phyloP scores from a whole-genome alignment of 768 basidiomycete genomes.

The Boletellus ananas region DNA sequence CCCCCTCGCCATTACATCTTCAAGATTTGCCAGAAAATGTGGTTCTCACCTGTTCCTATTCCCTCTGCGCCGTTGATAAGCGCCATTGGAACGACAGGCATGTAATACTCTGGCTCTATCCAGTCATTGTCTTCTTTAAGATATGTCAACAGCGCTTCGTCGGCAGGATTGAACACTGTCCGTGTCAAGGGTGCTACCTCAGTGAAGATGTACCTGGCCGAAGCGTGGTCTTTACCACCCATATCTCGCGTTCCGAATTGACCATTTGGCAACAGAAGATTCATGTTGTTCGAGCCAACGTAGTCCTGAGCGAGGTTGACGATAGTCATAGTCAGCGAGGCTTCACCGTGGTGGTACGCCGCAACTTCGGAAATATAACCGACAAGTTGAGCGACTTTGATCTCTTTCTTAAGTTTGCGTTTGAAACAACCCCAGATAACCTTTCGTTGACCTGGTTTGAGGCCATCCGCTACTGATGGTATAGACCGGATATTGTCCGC shows the following conservation, averaged over 20 bases:
- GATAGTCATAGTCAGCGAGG: constrained; percentile 82
- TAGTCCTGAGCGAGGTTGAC: constrained; percentile 91
- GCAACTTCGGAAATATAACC: constrained; percentile 94
- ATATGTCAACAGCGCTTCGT: constrained; percentile 81
- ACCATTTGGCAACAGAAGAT: constrained; percentile 81
- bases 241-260: constrained; percentile 93
- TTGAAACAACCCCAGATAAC: constrained; percentile 97
- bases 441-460: constrained; percentile 97
- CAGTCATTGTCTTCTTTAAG: constrained; percentile 79
- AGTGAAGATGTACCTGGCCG: constrained; percentile 95
- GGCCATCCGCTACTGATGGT: constrained; percentile 87
- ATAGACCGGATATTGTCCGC: constrained; percentile 99
- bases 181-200: constrained; percentile 70
- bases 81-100: constrained; percentile 85
- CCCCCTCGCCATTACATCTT: neutral
- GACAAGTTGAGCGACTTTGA: constrained; percentile 95
- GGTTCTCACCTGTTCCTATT: constrained; percentile 82
- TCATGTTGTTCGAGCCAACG: constrained; percentile 95
- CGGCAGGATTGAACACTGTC: constrained; percentile 72
- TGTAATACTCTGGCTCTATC: constrained; percentile 94
- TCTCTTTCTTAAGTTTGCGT: constrained; percentile 84
- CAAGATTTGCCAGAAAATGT: neutral
- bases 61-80: constrained; percentile 95
- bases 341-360: constrained; percentile 96
- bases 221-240: constrained; percentile 96